Conservation (phyloP, 345 rosid genomes). For the Eutrema yunnanense region DNA sequence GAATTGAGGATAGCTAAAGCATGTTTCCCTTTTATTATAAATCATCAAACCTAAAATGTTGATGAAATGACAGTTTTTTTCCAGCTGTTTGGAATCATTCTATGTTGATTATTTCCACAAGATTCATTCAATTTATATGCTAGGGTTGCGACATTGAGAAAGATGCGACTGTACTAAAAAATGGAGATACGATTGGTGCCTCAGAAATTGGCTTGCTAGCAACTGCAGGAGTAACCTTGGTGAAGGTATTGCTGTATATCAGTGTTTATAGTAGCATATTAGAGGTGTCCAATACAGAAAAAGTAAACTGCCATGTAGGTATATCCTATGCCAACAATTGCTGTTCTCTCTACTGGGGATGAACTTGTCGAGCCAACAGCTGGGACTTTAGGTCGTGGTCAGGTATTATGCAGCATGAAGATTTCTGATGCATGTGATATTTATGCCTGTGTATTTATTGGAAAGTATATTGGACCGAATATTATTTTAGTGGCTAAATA, state of each 20-base stretch:
- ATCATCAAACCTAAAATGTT: background rate
- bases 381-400: conserved; percentile 59
- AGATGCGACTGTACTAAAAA: conserved; percentile 51
- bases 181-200: conserved; percentile 77
- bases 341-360: conserved; percentile 92
- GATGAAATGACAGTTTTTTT: background rate
- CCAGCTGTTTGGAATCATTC: background rate
- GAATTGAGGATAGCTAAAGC: background rate
- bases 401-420: conserved; percentile 44
- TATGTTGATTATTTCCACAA: background rate
- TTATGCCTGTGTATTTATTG: background rate
- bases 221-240: conserved; percentile 65
- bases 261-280: conserved; percentile 15
- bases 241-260: conserved; percentile 55
- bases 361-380: conserved; percentile 81
- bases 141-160: conserved; percentile 90
- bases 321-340: conserved; percentile 69
- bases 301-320: conserved; percentile 42
- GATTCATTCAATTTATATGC: conserved; percentile 4
- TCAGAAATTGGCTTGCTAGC: conserved; percentile 94
- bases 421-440: background rate
- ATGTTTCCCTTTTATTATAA: background rate
- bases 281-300: background rate
- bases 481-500: conserved; percentile 15
- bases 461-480: background rate